A percentile compares a stretch with the other conserved stretches of the same genome.
phyloP scores from a whole-genome alignment of 1,139 yeast species.

The Hanseniaspora gamundiae region DNA sequence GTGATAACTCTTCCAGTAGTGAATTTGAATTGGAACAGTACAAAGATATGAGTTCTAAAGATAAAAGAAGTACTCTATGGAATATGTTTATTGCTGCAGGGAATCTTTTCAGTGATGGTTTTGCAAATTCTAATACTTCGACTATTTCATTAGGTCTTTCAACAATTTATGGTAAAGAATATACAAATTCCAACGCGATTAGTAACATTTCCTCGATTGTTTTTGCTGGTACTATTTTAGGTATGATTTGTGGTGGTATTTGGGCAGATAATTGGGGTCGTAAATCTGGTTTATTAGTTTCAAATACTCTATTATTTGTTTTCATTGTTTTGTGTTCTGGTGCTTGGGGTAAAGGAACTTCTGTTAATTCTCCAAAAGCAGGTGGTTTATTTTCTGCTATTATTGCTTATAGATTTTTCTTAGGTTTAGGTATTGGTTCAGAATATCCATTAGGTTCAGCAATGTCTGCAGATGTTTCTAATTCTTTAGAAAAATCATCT shows the following conservation, averaged over 20 bases:
- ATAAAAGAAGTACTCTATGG: constrained; percentile 33
- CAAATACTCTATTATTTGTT: constrained; percentile 58
- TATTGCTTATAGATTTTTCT: constrained; percentile 73
- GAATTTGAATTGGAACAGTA: background rate
- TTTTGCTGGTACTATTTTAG: constrained; percentile 85
- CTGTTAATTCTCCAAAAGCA: constrained; percentile 30
- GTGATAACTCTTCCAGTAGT: background rate
- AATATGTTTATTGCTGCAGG: constrained; percentile 84
- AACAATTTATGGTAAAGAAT: constrained; percentile 50
- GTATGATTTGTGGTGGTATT: constrained; percentile 70
- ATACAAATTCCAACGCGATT: constrained; percentile 52
- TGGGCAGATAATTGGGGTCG: constrained; percentile 70
- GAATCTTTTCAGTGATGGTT: constrained; percentile 85
- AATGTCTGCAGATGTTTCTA: constrained; percentile 87
- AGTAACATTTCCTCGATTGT: constrained; percentile 79
- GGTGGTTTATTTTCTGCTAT: constrained; percentile 70
- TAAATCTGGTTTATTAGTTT: constrained; percentile 67
- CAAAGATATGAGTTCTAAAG: constrained; percentile 8
- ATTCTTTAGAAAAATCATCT: constrained; percentile 61
- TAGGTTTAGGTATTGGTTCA: constrained; percentile 79
- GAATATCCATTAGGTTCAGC: constrained; percentile 93
- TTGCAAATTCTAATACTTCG: constrained; percentile 72
- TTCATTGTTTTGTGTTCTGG: constrained; percentile 74
- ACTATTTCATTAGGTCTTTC: constrained; percentile 61
- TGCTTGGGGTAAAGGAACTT: constrained; percentile 61